Evolutionary conservation across 2,329 filamentous ascomycete species (phyloP).

Genomic region (Neonectria coccinea): DNA sequence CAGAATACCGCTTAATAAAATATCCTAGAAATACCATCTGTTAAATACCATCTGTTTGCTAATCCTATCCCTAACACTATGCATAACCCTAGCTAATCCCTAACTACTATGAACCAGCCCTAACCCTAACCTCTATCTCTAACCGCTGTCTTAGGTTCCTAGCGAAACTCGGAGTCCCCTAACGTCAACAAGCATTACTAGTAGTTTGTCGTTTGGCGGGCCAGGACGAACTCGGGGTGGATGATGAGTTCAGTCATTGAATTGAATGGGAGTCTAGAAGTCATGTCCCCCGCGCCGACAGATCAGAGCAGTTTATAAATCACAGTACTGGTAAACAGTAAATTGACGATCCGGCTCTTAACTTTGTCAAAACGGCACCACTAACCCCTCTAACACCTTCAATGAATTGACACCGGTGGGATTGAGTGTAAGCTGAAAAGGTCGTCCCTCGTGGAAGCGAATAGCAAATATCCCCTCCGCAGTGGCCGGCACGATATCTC

Average conservation of each 20-base stretch:
- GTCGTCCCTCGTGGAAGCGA: slow-evolving; percentile 38
- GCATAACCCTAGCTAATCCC: too few relatives aligned
- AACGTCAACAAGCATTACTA: too few relatives aligned
- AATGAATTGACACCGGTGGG: slow-evolving; percentile 34
- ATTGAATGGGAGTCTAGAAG: background rate
- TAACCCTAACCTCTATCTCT: too few relatives aligned
- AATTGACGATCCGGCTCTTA: background rate
- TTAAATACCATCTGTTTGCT: too few relatives aligned
- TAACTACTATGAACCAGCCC: too few relatives aligned
- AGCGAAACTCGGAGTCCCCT: too few relatives aligned
- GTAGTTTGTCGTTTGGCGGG: background rate
- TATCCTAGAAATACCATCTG: too few relatives aligned
- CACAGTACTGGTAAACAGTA: background rate
- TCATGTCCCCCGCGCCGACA: background rate
- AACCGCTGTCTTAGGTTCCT: too few relatives aligned
- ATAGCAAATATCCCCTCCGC: slow-evolving; percentile 45
- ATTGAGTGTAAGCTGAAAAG: slow-evolving; percentile 14
- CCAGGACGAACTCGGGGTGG: background rate
- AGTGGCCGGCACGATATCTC: slow-evolving; percentile 47
- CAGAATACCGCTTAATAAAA: too few relatives aligned
- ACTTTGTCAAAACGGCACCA: slow-evolving; percentile 2
- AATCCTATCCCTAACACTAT: too few relatives aligned
- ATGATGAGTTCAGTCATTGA: background rate
- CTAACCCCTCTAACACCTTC: slow-evolving; percentile 20
- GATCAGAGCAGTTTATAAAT: background rate